Evolutionary conservation across 2,329 filamentous ascomycete genomes (phyloP).

Genomic region (Grosmannia huntii): DNA sequence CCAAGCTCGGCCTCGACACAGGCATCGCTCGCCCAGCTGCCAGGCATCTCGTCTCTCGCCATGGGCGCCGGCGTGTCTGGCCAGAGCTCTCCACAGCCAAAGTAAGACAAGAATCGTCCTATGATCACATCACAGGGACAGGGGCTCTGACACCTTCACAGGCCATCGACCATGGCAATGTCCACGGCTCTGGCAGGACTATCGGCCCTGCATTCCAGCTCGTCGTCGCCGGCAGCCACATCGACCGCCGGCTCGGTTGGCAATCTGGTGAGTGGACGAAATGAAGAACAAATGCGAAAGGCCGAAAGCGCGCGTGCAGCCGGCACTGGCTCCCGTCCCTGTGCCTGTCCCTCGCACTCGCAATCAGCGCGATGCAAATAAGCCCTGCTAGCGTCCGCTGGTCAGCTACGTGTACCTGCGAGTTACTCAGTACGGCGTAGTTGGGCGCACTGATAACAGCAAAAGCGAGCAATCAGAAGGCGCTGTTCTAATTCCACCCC

Average conservation of each 20-base stretch:
- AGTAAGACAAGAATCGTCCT: conserved; percentile 22
- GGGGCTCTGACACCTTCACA: neutral
- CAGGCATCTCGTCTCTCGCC: conserved; percentile 32
- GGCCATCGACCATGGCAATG: neutral
- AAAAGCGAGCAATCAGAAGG: neutral
- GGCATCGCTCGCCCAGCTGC: conserved; percentile 31
- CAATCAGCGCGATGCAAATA: neutral
- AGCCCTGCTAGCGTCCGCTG: neutral
- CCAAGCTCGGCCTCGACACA: conserved; percentile 36
- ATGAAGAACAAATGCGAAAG: neutral
- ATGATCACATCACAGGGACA: neutral
- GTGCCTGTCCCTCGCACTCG: neutral
- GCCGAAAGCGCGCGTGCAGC: neutral
- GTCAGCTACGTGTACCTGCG: neutral
- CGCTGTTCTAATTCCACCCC: neutral
- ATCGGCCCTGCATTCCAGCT: neutral
- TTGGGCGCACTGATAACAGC: neutral
- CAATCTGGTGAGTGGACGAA: conserved; percentile 1
- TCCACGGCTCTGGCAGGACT: neutral
- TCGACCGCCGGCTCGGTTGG: neutral
- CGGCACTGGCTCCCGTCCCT: neutral
- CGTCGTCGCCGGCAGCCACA: neutral
- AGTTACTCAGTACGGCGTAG: neutral
- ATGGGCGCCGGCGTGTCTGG: conserved; percentile 21
- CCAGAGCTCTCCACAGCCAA: conserved; percentile 30